phyloP scores from a whole-genome alignment of 331 rosid species.

The Arachis monticola region DNA sequence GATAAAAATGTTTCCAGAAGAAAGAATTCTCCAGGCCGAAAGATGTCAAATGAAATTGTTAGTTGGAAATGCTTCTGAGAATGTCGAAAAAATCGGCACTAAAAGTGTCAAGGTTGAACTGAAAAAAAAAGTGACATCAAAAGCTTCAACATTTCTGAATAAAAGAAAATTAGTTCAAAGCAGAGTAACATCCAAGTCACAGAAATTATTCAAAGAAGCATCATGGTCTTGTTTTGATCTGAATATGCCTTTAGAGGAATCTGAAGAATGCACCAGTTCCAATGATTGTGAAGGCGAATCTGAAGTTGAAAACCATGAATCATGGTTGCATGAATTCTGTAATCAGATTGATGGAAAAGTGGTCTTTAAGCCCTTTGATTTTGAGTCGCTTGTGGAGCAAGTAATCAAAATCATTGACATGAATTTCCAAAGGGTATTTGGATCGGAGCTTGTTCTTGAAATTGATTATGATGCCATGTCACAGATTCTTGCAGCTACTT shows the following conservation, averaged over 20 bases:
- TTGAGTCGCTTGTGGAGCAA: too few species aligned
- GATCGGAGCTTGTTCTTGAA: too few species aligned
- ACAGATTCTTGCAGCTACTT: too few species aligned
- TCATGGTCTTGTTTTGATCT: slow-evolving; percentile 75
- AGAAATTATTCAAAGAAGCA: slow-evolving; percentile 46
- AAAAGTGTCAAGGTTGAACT: slow-evolving; percentile 55
- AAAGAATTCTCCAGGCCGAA: slow-evolving; percentile 68
- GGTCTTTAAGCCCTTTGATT: slow-evolving; percentile 19
- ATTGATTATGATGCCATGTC: too few species aligned
- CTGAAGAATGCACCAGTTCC: slow-evolving; percentile 42
- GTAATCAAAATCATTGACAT: too few species aligned
- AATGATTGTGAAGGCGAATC: slow-evolving; percentile 57
- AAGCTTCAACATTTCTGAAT: slow-evolving; percentile 26
- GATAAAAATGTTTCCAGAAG: slow-evolving; percentile 58
- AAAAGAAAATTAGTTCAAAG: slow-evolving; percentile 70
- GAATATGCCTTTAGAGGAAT: slow-evolving; percentile 75
- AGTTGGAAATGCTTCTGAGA: slow-evolving; percentile 42
- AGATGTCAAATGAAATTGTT: slow-evolving; percentile 68
- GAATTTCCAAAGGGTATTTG: too few species aligned
- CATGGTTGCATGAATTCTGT: slow-evolving; percentile 73
- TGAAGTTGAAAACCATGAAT: slow-evolving; percentile 54
- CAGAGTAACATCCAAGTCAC: slow-evolving; percentile 41
- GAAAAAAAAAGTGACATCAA: slow-evolving; percentile 47
- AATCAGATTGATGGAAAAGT: slow-evolving; percentile 59
- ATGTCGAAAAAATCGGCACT: slow-evolving; percentile 23